phyloP scores from a whole-genome alignment of 2,329 filamentous ascomycete genomes.

The Orbilia quercus region DNA sequence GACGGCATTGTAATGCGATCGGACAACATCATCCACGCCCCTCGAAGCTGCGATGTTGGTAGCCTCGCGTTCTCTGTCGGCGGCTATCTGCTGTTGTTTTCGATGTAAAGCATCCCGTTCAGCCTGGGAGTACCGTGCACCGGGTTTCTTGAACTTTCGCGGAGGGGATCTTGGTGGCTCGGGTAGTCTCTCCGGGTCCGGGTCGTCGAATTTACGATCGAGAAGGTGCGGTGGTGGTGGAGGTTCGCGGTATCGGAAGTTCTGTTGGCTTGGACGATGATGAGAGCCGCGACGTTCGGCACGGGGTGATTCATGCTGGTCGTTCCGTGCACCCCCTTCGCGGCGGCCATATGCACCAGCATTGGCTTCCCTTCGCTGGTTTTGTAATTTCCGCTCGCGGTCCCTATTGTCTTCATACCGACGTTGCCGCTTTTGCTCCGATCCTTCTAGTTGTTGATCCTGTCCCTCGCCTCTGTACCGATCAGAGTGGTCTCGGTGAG shows the following conservation, averaged over 20 bases:
- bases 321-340: constrained; percentile 31
- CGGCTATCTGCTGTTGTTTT: constrained; percentile 35
- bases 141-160: constrained; percentile 50
- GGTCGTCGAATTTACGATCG: constrained; percentile 42
- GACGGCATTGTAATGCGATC: constrained; percentile 94
- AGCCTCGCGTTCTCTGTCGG: constrained; percentile 49
- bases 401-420: constrained; percentile 49
- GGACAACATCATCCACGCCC: constrained; percentile 84
- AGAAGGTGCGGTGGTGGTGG: constrained; percentile 40
- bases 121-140: constrained; percentile 40
- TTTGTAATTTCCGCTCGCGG: constrained; percentile 27
- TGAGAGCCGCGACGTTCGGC: constrained; percentile 28
- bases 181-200: constrained; percentile 32
- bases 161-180: constrained; percentile 34
- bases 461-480: constrained; percentile 1
- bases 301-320: constrained; percentile 18
- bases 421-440: constrained; percentile 34
- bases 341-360: constrained; percentile 43
- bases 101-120: constrained; percentile 40
- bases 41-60: constrained; percentile 61
- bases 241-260: constrained; percentile 47
- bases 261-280: constrained; percentile 30
- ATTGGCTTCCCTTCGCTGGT: constrained; percentile 37
- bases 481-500: neutral
- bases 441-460: constrained; percentile 20